Conservation (phyloP, 2,329 filamentous ascomycete genomes). For the Pseudohalonectria lignicola region DNA sequence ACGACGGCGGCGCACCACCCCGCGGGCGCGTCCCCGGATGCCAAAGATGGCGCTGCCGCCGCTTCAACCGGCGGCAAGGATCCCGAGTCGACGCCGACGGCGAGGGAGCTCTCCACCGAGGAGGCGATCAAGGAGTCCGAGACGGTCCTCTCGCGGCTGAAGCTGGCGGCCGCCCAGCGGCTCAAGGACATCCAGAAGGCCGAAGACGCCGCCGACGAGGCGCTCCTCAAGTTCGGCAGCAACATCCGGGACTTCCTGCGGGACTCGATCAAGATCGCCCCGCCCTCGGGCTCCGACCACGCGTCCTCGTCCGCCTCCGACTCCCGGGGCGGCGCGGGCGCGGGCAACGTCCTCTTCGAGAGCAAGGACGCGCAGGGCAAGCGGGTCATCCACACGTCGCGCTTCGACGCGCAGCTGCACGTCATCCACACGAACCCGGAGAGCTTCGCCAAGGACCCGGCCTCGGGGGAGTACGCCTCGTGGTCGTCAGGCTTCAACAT, state of each 20-base stretch:
- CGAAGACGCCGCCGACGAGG: slow-evolving; percentile 93
- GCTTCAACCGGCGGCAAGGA: slow-evolving; percentile 22
- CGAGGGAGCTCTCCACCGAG: slow-evolving; percentile 13
- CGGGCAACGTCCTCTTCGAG: slow-evolving; percentile 72
- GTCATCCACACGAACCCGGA: slow-evolving; percentile 82
- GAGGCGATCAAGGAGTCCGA: slow-evolving; percentile 37
- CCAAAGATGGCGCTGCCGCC: slow-evolving; percentile 13
- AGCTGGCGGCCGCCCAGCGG: slow-evolving; percentile 66
- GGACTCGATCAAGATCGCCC: slow-evolving; percentile 81
- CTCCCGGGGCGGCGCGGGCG: slow-evolving; percentile 18
- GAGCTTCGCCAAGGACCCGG: slow-evolving; percentile 74
- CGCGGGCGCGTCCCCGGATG: slow-evolving; percentile 8
- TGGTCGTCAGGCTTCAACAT: slow-evolving; percentile 71
- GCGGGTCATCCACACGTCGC: slow-evolving; percentile 85
- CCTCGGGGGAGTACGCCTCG: slow-evolving; percentile 55
- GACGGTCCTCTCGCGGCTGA: slow-evolving; percentile 66
- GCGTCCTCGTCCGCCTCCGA: not conserved
- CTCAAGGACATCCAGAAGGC: slow-evolving; percentile 83
- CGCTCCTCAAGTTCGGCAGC: slow-evolving; percentile 79
- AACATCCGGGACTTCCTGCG: slow-evolving; percentile 83
- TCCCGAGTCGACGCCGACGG: slow-evolving; percentile 3
- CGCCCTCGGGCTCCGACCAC: slow-evolving; percentile 44
- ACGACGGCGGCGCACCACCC: slow-evolving; percentile 23
- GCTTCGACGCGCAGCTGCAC: slow-evolving; percentile 91
- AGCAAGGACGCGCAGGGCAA: slow-evolving; percentile 85